These are phyloP conservation scores for Curvularia eragrostidis DNA, from an alignment of 2,329 filamentous ascomycete genomes.

Conservation along the genomic window DNA sequence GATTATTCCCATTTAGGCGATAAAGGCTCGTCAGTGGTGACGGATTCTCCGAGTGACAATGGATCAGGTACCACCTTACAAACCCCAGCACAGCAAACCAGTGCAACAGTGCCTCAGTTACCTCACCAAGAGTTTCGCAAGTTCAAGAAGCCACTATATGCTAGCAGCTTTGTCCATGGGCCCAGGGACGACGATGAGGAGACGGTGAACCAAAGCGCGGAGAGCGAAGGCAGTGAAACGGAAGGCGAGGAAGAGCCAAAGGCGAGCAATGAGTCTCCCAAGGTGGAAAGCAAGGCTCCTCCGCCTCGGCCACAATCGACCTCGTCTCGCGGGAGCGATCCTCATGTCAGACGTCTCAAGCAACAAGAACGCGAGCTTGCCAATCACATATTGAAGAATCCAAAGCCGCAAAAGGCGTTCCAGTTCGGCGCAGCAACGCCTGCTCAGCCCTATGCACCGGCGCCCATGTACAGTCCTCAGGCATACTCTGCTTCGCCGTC, in stretches of 20 bases:
- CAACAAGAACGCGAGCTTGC: constrained; percentile 44
- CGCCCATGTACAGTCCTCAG: constrained; percentile 40
- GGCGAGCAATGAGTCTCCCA: constrained; percentile 15
- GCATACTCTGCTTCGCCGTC: constrained; percentile 37
- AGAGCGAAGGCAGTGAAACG: constrained; percentile 16
- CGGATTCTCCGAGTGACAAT: constrained; percentile 21
- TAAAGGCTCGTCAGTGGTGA: constrained; percentile 32
- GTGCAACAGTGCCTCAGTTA: constrained; percentile 16
- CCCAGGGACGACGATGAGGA: constrained; percentile 25
- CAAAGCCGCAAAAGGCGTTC: constrained; percentile 44
- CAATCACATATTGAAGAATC: constrained; percentile 46
- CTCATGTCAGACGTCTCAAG: constrained; percentile 36
- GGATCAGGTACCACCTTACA: constrained; percentile 43
- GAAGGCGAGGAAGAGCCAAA: constrained; percentile 31
- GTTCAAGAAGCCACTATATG: constrained; percentile 41
- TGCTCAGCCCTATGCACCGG: constrained; percentile 29
- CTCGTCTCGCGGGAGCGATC: constrained; percentile 35
- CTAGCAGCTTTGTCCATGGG: constrained; percentile 42
- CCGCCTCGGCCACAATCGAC: constrained; percentile 33
- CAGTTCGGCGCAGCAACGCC: constrained; percentile 38
- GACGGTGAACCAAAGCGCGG: constrained; percentile 19
- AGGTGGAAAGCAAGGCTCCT: constrained; percentile 24
- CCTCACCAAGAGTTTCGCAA: constrained; percentile 24
- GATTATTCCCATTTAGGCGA: constrained; percentile 27
- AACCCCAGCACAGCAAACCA: constrained; percentile 29